A percentile compares a stretch with the other conserved stretches of the same genome.
These are phyloP conservation scores for Amaranthus cruentus DNA, from an alignment of 148 eudicot genomes.

Conservation along the genomic window DNA sequence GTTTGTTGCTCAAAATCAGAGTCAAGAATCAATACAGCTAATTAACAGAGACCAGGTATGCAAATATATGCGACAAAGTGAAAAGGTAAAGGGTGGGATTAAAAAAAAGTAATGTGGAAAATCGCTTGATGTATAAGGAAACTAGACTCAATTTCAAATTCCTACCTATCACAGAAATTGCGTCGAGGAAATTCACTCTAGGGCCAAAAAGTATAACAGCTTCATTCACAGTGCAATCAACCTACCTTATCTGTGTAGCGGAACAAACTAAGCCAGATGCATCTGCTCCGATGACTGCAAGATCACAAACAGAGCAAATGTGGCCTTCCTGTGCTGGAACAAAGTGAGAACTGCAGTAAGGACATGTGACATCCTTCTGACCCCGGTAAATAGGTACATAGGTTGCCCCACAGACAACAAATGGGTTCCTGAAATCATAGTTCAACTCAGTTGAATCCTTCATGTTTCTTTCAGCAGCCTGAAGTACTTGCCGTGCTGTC, in stretches of 20 bases:
- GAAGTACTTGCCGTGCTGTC: slow-evolving; percentile 72
- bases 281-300: slow-evolving; percentile 76
- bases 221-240: slow-evolving; percentile 2
- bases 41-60: not conserved
- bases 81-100: not conserved
- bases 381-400: slow-evolving; percentile 88
- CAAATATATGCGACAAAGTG: slow-evolving; percentile 9
- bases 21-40: slow-evolving; percentile 16
- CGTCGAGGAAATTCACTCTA: slow-evolving; percentile 16
- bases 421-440: slow-evolving; percentile 95
- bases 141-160: slow-evolving; percentile 15
- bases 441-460: slow-evolving; percentile 63
- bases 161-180: slow-evolving; percentile 21
- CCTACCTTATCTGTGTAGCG: slow-evolving; percentile 56
- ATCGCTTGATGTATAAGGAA: slow-evolving; percentile 14
- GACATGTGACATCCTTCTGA: slow-evolving; percentile 75
- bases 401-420: slow-evolving; percentile 89
- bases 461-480: slow-evolving; percentile 83
- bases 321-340: slow-evolving; percentile 80
- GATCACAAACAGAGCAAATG: slow-evolving; percentile 81
- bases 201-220: not conserved
- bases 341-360: slow-evolving; percentile 73
- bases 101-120: not conserved
- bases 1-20: slow-evolving; percentile 29
- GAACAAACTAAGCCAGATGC: slow-evolving; percentile 96